Conservation (phyloP, 169 alveolate species). For the Plasmodium inui region DNA sequence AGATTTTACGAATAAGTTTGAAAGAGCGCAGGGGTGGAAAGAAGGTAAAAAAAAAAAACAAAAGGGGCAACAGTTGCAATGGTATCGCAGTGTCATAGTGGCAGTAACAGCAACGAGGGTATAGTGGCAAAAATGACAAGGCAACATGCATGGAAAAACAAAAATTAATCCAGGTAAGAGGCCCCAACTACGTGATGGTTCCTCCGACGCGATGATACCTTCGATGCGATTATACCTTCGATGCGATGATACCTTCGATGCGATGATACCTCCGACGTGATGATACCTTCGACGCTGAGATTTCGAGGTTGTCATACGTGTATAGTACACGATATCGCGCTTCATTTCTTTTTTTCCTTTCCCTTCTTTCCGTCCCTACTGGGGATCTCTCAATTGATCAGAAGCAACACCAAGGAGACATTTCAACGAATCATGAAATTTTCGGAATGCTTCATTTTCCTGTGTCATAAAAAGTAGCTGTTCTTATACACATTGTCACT, state of each 20-base stretch:
- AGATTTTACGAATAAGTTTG: constrained; percentile 30
- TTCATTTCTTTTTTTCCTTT: neutral
- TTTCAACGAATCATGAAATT: neutral
- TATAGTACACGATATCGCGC: neutral
- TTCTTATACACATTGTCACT: constrained; percentile 39
- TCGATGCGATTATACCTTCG: no score
- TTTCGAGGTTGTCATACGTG: neutral
- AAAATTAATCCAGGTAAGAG: neutral
- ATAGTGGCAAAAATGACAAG: neutral
- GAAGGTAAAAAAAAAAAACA: constrained; percentile 18
- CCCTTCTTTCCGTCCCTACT: neutral
- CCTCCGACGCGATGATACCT: neutral
- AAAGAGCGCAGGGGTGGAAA: constrained; percentile 1
- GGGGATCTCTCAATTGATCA: neutral
- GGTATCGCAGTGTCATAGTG: neutral
- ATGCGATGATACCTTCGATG: no score
- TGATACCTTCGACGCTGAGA: neutral
- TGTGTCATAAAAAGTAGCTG: constrained; percentile 39
- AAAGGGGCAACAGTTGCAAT: neutral
- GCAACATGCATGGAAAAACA: neutral
- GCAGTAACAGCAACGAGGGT: neutral
- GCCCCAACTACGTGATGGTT: neutral
- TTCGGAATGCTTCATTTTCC: neutral
- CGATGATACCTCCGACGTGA: no score
- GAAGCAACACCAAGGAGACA: neutral